Conservation (phyloP, 352 stramenopile genomes). For the Phytophthora niederhauseri region DNA sequence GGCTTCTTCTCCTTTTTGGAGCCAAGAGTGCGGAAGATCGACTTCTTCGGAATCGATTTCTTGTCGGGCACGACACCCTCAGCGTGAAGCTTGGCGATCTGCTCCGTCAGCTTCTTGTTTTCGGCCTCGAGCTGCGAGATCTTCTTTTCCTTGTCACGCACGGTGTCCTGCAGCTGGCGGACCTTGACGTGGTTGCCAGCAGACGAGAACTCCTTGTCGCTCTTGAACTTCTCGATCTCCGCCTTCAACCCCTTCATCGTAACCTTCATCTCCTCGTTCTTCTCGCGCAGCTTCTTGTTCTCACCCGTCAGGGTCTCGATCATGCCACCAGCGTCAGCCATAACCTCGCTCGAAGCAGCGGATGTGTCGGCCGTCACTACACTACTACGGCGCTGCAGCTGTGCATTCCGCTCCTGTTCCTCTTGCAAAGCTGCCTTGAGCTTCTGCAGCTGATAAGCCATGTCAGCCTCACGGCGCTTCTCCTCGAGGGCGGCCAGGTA, state of each 20-base stretch:
- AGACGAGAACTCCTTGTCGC: slow-evolving; percentile 79
- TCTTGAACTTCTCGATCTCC: slow-evolving; percentile 78
- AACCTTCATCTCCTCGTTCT: slow-evolving; percentile 79
- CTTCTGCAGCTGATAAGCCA: slow-evolving; percentile 84
- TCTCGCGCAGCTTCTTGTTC: slow-evolving; percentile 78
- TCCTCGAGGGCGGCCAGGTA: slow-evolving; percentile 77
- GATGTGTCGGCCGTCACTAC: slow-evolving; percentile 43
- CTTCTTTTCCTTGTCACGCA: slow-evolving; percentile 80
- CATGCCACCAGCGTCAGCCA: slow-evolving; percentile 83
- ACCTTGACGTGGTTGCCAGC: slow-evolving; percentile 78
- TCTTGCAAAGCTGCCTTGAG: slow-evolving; percentile 81
- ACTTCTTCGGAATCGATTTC: slow-evolving; percentile 69
- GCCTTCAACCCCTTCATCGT: slow-evolving; percentile 64
- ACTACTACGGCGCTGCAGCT: slow-evolving; percentile 65
- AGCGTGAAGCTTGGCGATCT: slow-evolving; percentile 55
- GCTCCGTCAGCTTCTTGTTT: slow-evolving; percentile 78
- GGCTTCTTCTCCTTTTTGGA: slow-evolving; percentile 83
- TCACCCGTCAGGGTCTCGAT: slow-evolving; percentile 84
- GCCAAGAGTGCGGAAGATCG: slow-evolving; percentile 84
- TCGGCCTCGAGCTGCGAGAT: slow-evolving; percentile 71
- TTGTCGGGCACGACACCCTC: slow-evolving; percentile 46
- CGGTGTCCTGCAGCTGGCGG: slow-evolving; percentile 72
- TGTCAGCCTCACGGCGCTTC: slow-evolving; percentile 85
- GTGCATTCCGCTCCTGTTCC: slow-evolving; percentile 78
- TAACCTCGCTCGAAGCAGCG: slow-evolving; percentile 62